Base-by-base conservation (phyloP, 1,139 yeast species). In the Saccharomyces pastorianus region DNA sequence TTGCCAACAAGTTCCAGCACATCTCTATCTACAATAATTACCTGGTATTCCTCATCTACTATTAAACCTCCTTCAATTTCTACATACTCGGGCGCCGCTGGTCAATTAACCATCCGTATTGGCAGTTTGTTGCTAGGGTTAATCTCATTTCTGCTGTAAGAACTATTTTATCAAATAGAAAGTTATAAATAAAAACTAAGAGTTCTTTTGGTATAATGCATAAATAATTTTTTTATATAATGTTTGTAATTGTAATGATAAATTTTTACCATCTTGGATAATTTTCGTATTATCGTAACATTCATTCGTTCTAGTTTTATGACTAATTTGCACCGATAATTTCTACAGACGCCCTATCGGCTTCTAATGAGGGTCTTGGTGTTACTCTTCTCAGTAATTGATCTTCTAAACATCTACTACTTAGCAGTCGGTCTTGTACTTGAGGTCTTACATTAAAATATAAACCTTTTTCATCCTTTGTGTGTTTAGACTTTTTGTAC, bases 401-500 rank as follows among this genome's bases (percentile, higher is more conserved):
- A 38, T 66, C 66, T 53, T 69, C 72, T 26, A 67, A 51, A 46
- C 56, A 52, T 29, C 62, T 55, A 46, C 61, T 62, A 17, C 76
- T 73, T 51, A 73, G 61, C 66, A 82, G 68, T 51, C 73, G 69
- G 11, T 71, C 71, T 59, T 75, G 77, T 1, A 74, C 69, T 7
- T 67, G 73, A 29, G 75, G 74, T 59, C 83, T 75, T 6, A 81
- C 73, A 42, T 70, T 75, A 57, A 72, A 84, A 60, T 75, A 80
- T 23, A 84, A 63, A 1, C 89, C 89, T 55, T 78, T 76, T 48
- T 73, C 70, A 20, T 64, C 65, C 26, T 62, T 65, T 6, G 67
- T 62, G 44, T 74, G 73, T 28, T 59, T 55, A 26, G 55, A 65
- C 51, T 26, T 71, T 55, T 3, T 65, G 53, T 50, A 59, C 54